Percentiles rank a stretch among this genome's conserved stretches.
Evolutionary conservation across 352 stramenopile species (phyloP).

Genomic region (Peronospora tabacina): DNA sequence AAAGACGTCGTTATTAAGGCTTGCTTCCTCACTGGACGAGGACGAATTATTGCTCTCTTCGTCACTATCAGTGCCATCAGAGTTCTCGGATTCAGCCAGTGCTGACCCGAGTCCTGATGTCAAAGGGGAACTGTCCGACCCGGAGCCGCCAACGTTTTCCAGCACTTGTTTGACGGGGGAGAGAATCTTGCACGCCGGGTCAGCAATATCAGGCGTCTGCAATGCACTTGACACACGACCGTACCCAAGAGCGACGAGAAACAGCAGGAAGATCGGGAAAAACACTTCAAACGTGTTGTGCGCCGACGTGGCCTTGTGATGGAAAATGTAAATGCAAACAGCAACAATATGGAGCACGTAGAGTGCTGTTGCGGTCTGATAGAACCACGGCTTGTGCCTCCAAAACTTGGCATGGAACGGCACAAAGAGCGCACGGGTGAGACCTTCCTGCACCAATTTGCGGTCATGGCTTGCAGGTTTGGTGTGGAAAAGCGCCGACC

Average conservation of each 20-base stretch:
- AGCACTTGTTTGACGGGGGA: conserved; percentile 37
- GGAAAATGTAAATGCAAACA: conserved; percentile 47
- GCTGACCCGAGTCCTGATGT: conserved; percentile 45
- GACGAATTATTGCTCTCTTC: conserved; percentile 70
- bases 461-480: conserved; percentile 77
- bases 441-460: conserved; percentile 66
- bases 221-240: conserved; percentile 67
- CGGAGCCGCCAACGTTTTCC: conserved; percentile 11
- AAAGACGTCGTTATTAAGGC: conserved; percentile 38
- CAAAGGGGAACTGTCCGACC: conserved; percentile 20
- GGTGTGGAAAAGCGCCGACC: conserved; percentile 79
- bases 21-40: conserved; percentile 59
- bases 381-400: conserved; percentile 67
- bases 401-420: conserved; percentile 70
- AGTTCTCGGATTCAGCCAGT: conserved; percentile 70
- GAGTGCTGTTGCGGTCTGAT: conserved; percentile 45
- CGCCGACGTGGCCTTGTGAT: conserved; percentile 31
- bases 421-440: conserved; percentile 58
- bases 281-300: conserved; percentile 66
- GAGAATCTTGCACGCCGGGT: conserved; percentile 50
- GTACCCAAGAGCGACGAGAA: conserved; percentile 68
- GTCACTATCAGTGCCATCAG: conserved; percentile 67
- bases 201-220: conserved; percentile 40
- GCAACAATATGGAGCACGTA: conserved; percentile 48
- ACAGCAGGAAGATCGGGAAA: conserved; percentile 47